Evolutionary conservation across 179 eudicot species (phyloP).

Genomic region (Kewa caespitosa): DNA sequence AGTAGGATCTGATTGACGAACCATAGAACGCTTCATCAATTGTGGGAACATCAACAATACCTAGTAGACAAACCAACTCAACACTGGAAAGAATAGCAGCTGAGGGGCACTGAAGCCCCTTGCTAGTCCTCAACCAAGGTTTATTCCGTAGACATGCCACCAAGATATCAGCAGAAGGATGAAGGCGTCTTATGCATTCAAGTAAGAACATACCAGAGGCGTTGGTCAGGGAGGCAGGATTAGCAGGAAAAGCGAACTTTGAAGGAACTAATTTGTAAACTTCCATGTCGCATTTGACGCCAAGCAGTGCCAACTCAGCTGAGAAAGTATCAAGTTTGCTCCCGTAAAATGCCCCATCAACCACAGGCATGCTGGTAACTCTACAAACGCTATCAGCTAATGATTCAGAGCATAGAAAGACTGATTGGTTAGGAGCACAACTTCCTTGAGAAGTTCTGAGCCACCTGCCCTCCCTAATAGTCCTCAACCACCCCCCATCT

Average conservation of each 20-base stretch:
- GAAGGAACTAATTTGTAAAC: slow-evolving; percentile 15
- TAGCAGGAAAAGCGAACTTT: slow-evolving; percentile 17
- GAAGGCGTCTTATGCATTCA: slow-evolving; percentile 25
- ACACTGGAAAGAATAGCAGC: slow-evolving; percentile 13
- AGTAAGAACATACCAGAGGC: slow-evolving; percentile 31
- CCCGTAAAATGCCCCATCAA: slow-evolving; percentile 30
- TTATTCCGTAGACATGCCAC: slow-evolving; percentile 8
- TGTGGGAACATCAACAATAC: slow-evolving; percentile 21
- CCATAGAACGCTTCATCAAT: slow-evolving; percentile 30
- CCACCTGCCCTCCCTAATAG: slow-evolving; percentile 26
- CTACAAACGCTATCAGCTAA: slow-evolving; percentile 23
- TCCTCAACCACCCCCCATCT: slow-evolving; percentile 19
- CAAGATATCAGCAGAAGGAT: background rate
- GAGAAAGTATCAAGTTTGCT: slow-evolving; percentile 18
- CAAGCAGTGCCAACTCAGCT: slow-evolving; percentile 29
- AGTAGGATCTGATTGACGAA: background rate
- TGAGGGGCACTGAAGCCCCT: slow-evolving; percentile 24
- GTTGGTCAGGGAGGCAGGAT: slow-evolving; percentile 15
- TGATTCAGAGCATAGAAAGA: slow-evolving; percentile 13
- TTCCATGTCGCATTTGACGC: slow-evolving; percentile 16
- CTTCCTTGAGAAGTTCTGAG: slow-evolving; percentile 24
- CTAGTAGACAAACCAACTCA: slow-evolving; percentile 9
- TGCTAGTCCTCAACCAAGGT: slow-evolving; percentile 30
- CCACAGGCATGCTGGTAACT: slow-evolving; percentile 21
- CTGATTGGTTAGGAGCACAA: slow-evolving; percentile 25